Evolutionary conservation across 208 protist genomes (phyloP).

Genomic region (Strigomonas culicis): DNA sequence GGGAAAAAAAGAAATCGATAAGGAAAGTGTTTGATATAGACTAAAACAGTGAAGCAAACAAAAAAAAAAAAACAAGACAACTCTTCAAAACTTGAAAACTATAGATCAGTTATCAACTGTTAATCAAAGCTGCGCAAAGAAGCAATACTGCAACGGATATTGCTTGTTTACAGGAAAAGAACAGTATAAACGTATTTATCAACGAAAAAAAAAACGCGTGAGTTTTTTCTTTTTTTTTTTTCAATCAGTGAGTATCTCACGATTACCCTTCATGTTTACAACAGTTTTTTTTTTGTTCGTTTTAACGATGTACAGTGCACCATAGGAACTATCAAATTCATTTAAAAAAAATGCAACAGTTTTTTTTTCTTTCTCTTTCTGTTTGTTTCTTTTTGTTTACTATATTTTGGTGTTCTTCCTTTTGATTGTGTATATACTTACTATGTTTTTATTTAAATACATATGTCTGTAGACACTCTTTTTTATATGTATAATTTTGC

Average conservation of each 20-base stretch:
- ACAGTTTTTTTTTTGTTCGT: not conserved
- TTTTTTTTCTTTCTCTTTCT: not conserved
- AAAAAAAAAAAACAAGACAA: constrained; percentile 20
- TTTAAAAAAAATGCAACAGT: not conserved
- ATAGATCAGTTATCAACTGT: not conserved
- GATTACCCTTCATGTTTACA: no score
- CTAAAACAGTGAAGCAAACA: constrained; percentile 14
- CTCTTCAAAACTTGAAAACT: not conserved
- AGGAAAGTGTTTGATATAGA: not conserved
- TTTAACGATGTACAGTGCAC: no score
- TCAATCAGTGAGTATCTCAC: no score
- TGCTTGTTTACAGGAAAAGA: not conserved
- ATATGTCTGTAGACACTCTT: not conserved
- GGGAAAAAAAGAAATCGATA: not conserved
- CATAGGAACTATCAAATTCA: not conserved
- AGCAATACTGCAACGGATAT: not conserved
- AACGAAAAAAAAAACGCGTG: constrained; percentile 7
- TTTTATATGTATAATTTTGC: not conserved
- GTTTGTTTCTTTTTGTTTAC: not conserved
- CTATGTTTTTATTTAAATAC: constrained; percentile 2
- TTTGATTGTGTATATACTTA: no score
- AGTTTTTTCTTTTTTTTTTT: no score
- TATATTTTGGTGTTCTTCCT: not conserved
- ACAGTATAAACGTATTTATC: not conserved
- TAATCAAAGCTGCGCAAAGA: no score